Conservation (phyloP, 768 basidiomycete species). For the Serendipita sp. region DNA sequence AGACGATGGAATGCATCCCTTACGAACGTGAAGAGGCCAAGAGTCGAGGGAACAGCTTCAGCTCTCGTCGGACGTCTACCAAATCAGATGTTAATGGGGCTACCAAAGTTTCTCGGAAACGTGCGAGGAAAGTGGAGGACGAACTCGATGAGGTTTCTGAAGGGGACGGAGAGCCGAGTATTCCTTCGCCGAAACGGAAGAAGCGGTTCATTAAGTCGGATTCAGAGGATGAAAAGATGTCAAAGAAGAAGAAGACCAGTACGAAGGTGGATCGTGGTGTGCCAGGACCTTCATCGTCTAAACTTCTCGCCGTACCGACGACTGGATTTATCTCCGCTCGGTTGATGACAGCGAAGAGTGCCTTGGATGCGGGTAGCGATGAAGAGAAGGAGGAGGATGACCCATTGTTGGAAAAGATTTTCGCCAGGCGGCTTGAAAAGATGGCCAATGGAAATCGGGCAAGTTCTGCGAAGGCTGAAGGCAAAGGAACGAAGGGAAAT, state of each 20-base stretch:
- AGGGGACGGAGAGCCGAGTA: conserved; percentile 40
- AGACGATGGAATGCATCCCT: conserved; percentile 66
- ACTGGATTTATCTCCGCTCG: conserved; percentile 28
- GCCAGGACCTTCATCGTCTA: conserved; percentile 14
- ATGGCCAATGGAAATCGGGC: conserved; percentile 4
- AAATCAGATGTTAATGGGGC: neutral
- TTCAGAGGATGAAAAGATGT: conserved; percentile 28
- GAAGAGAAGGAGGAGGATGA: too few species aligned
- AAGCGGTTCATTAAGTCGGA: conserved; percentile 28
- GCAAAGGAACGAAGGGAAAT: neutral
- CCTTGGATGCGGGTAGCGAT: conserved; percentile 41
- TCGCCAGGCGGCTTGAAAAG: conserved; percentile 2
- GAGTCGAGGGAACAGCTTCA: conserved; percentile 15
- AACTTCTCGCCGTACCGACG: conserved; percentile 14
- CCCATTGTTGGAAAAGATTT: conserved; percentile 30
- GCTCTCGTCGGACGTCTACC: neutral
- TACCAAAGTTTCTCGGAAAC: conserved; percentile 24
- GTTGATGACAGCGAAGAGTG: conserved; percentile 22
- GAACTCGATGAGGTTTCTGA: conserved; percentile 58
- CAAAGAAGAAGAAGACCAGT: conserved; percentile 25
- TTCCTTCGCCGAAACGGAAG: conserved; percentile 34
- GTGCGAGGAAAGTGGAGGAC: conserved; percentile 35
- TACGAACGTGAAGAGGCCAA: conserved; percentile 41
- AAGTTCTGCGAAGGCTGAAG: neutral
- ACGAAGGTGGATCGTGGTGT: conserved; percentile 9